Percentiles rank a stretch among this genome's conserved stretches.
These are phyloP conservation scores for Dothiorella sarmentorum DNA, from an alignment of 2,329 filamentous ascomycete species.

Conservation along the genomic window DNA sequence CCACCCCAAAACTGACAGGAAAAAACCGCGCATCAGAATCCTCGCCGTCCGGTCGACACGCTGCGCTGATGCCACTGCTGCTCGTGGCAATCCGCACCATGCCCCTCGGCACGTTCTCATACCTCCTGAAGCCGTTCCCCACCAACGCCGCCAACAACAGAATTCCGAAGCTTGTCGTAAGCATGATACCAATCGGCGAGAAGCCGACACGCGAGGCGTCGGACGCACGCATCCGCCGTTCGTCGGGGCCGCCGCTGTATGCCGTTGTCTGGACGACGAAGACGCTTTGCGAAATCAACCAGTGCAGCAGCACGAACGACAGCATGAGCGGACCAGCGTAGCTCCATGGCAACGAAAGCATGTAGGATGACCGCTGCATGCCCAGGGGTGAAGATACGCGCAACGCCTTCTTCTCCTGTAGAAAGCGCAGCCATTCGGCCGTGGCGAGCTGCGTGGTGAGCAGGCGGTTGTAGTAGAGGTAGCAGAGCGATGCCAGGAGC, in stretches of 20 bases:
- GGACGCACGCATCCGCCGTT: neutral
- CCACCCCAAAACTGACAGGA: neutral
- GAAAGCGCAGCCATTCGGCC: slow-evolving; percentile 46
- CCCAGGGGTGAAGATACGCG: slow-evolving; percentile 38
- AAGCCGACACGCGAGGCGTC: neutral
- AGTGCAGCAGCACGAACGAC: slow-evolving; percentile 37
- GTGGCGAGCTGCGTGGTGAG: slow-evolving; percentile 48
- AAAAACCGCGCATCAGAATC: neutral
- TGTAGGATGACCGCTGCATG: slow-evolving; percentile 40
- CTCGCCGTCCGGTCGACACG: neutral
- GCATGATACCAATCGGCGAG: slow-evolving; percentile 18
- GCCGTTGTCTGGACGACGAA: slow-evolving; percentile 34
- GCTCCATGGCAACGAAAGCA: slow-evolving; percentile 39
- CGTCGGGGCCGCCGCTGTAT: slow-evolving; percentile 19
- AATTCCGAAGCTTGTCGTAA: slow-evolving; percentile 8
- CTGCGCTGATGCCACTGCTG: neutral
- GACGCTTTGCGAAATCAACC: slow-evolving; percentile 43
- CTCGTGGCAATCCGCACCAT: neutral
- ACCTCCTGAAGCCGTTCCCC: neutral
- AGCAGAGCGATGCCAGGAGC: slow-evolving; percentile 44
- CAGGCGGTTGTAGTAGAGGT: slow-evolving; percentile 46
- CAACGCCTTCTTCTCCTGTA: slow-evolving; percentile 30
- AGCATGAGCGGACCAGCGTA: slow-evolving; percentile 36
- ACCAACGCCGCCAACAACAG: neutral
- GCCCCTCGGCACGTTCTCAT: neutral